Evolutionary conservation across 1,139 yeast genomes (phyloP).

Genomic region (Blastobotrys petasosporus): DNA sequence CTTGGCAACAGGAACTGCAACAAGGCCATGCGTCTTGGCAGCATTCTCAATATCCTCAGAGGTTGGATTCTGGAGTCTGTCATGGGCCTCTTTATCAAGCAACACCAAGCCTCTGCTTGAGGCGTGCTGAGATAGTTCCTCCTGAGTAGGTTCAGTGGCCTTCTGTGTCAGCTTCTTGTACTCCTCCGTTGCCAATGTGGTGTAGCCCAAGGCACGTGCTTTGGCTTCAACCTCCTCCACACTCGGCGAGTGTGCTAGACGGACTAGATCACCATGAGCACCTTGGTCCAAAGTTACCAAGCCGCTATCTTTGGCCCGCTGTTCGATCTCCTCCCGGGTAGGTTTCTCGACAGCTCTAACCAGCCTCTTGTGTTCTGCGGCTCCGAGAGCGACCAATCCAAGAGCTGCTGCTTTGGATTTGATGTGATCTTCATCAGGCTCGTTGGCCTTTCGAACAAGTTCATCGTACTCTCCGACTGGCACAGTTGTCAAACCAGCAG

Average conservation of each 20-base stretch:
- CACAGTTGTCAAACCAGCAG: slow-evolving; percentile 41
- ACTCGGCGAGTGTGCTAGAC: slow-evolving; percentile 17
- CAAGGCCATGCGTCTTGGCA: slow-evolving; percentile 14
- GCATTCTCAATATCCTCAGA: slow-evolving; percentile 12
- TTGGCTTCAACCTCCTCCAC: slow-evolving; percentile 13
- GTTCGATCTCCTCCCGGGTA: slow-evolving; percentile 24
- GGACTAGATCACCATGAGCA: slow-evolving; percentile 18
- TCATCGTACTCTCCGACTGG: slow-evolving; percentile 33
- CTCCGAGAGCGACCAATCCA: slow-evolving; percentile 26
- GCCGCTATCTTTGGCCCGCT: slow-evolving; percentile 20
- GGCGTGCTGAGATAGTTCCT: slow-evolving; percentile 18
- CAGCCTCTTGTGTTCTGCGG: slow-evolving; percentile 24
- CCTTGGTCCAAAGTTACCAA: slow-evolving; percentile 21
- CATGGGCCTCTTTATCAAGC: slow-evolving; percentile 23
- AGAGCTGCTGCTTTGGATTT: slow-evolving; percentile 32
- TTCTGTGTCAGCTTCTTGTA: slow-evolving; percentile 22
- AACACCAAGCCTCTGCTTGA: slow-evolving; percentile 21
- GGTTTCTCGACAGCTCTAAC: slow-evolving; percentile 18
- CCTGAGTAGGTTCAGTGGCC: slow-evolving; percentile 19
- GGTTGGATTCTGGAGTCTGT: slow-evolving; percentile 18
- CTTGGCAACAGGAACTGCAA: slow-evolving; percentile 23
- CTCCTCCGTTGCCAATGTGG: slow-evolving; percentile 38
- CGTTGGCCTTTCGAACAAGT: slow-evolving; percentile 21
- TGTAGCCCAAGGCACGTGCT: slow-evolving; percentile 33
- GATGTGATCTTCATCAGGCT: slow-evolving; percentile 26